phyloP scores from a whole-genome alignment of 176 grass and related monocot species.

The Carex myosuroides region DNA sequence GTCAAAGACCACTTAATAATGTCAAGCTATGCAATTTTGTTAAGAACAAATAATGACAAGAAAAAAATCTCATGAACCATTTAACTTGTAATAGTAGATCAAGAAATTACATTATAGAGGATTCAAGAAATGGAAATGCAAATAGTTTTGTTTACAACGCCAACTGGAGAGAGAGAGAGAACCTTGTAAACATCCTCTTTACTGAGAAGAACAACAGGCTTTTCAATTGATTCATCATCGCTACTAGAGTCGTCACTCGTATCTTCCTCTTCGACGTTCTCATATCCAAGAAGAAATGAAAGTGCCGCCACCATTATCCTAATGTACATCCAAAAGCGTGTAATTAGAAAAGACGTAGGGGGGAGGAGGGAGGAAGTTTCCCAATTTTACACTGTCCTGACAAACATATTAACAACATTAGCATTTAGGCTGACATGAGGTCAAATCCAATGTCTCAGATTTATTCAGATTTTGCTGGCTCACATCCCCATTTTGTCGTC shows the following conservation, averaged over 20 bases:
- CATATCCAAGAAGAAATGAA: slow-evolving; percentile 93
- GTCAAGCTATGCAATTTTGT: not conserved
- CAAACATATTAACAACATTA: not conserved
- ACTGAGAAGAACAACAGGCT: slow-evolving; percentile 59
- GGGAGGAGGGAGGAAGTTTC: not conserved
- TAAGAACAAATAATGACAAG: not conserved
- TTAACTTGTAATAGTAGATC: not conserved
- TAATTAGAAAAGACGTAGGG: not conserved
- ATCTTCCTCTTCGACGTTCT: slow-evolving; percentile 64
- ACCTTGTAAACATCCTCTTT: slow-evolving; percentile 98
- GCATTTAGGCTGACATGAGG: not conserved
- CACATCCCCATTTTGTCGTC: not conserved
- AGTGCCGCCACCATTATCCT: slow-evolving; percentile 87
- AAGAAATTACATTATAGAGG: not conserved
- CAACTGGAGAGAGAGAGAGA: not conserved
- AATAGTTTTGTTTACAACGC: not conserved
- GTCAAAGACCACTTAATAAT: not conserved
- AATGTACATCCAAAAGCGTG: slow-evolving; percentile 19
- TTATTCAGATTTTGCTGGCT: not conserved
- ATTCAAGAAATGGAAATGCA: not conserved
- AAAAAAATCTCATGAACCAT: not conserved
- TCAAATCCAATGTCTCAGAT: not conserved
- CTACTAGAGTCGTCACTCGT: slow-evolving; percentile 66
- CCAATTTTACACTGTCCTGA: not conserved
- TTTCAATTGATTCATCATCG: slow-evolving; percentile 49